Evolutionary conservation across 805 yeast genomes (phyloP).

Genomic region (Grigorovia transvaalensis): DNA sequence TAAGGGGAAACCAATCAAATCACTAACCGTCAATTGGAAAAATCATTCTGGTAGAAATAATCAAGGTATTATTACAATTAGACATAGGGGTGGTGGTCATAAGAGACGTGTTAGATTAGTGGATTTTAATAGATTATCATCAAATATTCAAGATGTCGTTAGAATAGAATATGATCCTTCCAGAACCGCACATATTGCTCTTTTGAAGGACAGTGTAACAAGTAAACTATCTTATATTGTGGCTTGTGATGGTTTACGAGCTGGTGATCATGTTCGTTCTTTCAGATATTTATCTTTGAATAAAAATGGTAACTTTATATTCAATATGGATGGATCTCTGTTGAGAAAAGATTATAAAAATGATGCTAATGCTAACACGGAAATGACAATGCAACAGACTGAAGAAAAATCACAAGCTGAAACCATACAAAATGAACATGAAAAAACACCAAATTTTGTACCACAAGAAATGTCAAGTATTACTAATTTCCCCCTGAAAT

Average conservation of each 20-base stretch:
- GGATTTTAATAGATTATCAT: conserved; percentile 56
- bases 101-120: conserved; percentile 76
- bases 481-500: conserved; percentile 27
- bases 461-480: conserved; percentile 72
- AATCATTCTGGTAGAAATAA: conserved; percentile 82
- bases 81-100: conserved; percentile 97
- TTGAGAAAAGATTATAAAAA: too few relatives aligned
- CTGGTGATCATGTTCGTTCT: conserved; percentile 83
- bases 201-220: conserved; percentile 54
- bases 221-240: conserved; percentile 65
- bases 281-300: conserved; percentile 38
- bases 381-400: conserved; percentile 72
- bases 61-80: conserved; percentile 76
- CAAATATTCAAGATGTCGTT: conserved; percentile 70
- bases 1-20: conserved; percentile 72
- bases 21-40: conserved; percentile 62
- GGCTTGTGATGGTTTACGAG: conserved; percentile 87
- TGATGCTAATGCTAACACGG: too few relatives aligned
- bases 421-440: neutral
- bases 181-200: conserved; percentile 86
- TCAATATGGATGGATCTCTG: neutral
- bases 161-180: conserved; percentile 95
- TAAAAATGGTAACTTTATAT: neutral
- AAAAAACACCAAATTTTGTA: conserved; percentile 17
- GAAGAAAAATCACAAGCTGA: conserved; percentile 4